Evolutionary conservation across 1,284 basidiomycete genomes (phyloP), one percentile per base, ranked within the genome.

Genomic region (Testicularia cyperi): DNA sequence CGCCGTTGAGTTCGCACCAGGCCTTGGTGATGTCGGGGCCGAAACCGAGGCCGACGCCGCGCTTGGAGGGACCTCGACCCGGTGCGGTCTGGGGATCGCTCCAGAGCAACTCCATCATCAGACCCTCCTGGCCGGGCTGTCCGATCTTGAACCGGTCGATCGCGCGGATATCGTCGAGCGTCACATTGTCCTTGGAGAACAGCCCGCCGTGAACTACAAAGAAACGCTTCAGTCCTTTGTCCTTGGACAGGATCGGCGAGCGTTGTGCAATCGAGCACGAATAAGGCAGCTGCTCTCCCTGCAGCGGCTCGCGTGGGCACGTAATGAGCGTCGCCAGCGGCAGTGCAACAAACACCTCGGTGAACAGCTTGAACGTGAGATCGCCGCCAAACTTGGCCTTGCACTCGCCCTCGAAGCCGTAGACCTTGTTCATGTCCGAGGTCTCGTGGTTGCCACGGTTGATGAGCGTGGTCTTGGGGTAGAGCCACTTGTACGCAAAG

Each of bases 381-480:
- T 71, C 68, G 44, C 67, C 67, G 8, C 65, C 65, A 27, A 70
- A 75, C 42, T 75, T 75, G 48, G 65, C 70, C 77, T 94, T 95
- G 41, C 87, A 90, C 79, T 99, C 94, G 33, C 92, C 92, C 77
- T 96, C 92, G 69, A 97, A 96, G 2, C 92, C 89, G 34, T 75
- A 67, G 13, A 68, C 62, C 52, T 72, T 64, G 64, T 84, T 84
- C 82, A 84, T 83, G 53, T 96, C 90, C 77, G 88, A 90, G 39
- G 92, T 88, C 80, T 98, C 94, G 77, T 98, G 94, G 79, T 97
- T 98, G 19, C 94, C 95, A 52, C 94, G 96, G 56, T 74, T 74
- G 38, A 75, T 47, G 21, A 74, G 58, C 3, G 66, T 70, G n/a
- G 65, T 70, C 33, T 64, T 48, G 24, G 74, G 72, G 53, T 70